These are phyloP conservation scores for Trichoderma brevicompactum DNA, from an alignment of 2,329 filamentous ascomycete species.

Conservation along the genomic window DNA sequence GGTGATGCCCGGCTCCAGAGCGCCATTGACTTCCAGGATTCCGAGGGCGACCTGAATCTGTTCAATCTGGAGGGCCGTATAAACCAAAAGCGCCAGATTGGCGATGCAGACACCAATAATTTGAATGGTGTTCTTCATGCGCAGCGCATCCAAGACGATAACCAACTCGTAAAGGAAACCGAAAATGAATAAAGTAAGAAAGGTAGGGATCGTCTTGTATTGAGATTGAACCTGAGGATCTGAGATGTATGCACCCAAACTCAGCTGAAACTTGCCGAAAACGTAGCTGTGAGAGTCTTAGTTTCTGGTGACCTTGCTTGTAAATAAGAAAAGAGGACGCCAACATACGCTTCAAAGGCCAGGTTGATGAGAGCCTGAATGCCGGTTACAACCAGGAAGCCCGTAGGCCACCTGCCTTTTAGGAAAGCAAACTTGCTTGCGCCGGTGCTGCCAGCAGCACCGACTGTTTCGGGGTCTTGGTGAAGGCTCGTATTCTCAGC, in stretches of 20 bases:
- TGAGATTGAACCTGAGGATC: conserved; percentile 53
- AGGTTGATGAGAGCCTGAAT: conserved; percentile 81
- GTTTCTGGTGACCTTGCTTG: not conserved
- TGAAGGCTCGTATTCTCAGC: conserved; percentile 38
- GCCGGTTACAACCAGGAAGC: conserved; percentile 75
- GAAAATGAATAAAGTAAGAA: conserved; percentile 95
- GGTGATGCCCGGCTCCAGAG: conserved; percentile 47
- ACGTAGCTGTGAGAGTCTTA: conserved; percentile 67
- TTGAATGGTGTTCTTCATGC: conserved; percentile 97
- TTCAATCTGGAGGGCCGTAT: conserved; percentile 89
- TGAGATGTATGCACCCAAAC: conserved; percentile 50
- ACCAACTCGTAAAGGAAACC: conserved; percentile 91
- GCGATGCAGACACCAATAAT: conserved; percentile 93
- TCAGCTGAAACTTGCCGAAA: conserved; percentile 82
- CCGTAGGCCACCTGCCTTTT: conserved; percentile 84
- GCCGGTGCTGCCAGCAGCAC: conserved; percentile 40
- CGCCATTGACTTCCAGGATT: conserved; percentile 51
- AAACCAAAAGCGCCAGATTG: conserved; percentile 89
- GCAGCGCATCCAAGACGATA: conserved; percentile 89
- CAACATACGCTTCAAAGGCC: conserved; percentile 80
- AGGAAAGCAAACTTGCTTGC: conserved; percentile 68
- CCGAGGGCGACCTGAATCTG: conserved; percentile 79
- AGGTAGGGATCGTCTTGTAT: conserved; percentile 83
- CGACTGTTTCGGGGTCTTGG: conserved; percentile 41
- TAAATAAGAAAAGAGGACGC: not conserved